Evolutionary conservation across 208 protist genomes (phyloP).

Genomic region (Naegleria gruberi): DNA sequence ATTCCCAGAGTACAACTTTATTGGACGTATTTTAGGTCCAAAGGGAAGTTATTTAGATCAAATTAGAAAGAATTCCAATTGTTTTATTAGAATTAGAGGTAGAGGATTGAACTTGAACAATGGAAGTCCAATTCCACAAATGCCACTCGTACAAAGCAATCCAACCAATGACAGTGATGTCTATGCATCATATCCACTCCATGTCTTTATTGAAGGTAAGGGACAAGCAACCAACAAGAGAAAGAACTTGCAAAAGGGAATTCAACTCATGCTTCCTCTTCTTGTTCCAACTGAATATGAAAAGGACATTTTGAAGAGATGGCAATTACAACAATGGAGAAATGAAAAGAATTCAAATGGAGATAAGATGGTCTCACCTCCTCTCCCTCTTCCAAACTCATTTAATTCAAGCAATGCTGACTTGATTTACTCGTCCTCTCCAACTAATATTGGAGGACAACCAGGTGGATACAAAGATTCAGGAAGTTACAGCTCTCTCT

Average conservation of each 20-base stretch:
- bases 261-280: neutral
- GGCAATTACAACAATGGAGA: slow-evolving; percentile 1
- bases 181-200: neutral
- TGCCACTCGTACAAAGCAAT: neutral
- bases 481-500: neutral
- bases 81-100: neutral
- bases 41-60: neutral
- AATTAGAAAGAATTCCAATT: neutral
- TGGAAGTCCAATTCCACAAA: neutral
- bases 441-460: neutral
- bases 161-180: neutral
- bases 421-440: too few relatives aligned
- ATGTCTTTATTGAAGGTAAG: slow-evolving; percentile 5
- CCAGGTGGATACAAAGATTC: too few relatives aligned
- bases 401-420: neutral
- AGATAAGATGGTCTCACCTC: neutral
- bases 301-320: neutral
- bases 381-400: neutral
- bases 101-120: neutral
- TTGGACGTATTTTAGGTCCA: slow-evolving; percentile 5
- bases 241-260: neutral
- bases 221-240: neutral
- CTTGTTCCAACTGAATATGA: neutral
- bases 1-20: slow-evolving; percentile 7
- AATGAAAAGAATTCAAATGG: neutral